Evolutionary conservation across 257 asterid genomes (phyloP).

Genomic region (Plantago major): DNA sequence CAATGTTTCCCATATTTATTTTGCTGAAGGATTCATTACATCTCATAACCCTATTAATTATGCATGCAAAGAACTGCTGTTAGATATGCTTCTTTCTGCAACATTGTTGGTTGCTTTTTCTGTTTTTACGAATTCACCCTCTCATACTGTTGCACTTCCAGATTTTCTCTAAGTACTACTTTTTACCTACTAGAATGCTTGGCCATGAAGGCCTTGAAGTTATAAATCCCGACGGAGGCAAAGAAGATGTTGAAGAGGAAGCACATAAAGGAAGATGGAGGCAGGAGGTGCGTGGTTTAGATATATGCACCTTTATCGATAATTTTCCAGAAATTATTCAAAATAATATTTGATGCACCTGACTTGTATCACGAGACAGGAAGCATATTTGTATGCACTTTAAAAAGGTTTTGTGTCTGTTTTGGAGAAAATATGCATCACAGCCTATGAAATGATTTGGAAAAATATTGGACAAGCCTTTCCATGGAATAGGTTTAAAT

Average conservation of each 20-base stretch:
- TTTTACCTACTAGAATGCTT: constrained; percentile 44
- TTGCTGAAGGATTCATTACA: no score
- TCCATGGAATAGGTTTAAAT: no score
- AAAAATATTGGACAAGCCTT: no score
- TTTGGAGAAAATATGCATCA: background rate
- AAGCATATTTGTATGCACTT: background rate
- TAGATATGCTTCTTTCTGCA: constrained; percentile 5
- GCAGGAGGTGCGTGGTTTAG: constrained; percentile 55
- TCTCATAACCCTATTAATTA: no score
- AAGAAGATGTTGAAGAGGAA: constrained; percentile 94
- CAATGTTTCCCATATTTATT: no score
- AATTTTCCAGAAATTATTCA: constrained; percentile 7
- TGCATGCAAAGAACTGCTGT: background rate
- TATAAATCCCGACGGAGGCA: constrained; percentile 97
- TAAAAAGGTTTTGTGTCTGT: background rate
- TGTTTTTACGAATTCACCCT: background rate
- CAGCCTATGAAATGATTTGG: constrained; percentile 3
- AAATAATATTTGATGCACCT: background rate
- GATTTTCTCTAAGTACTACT: constrained; percentile 10
- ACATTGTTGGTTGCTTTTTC: constrained; percentile 1
- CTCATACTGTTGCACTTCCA: background rate
- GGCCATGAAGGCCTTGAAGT: constrained; percentile 96
- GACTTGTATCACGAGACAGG: no score
- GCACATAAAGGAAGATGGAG: constrained; percentile 95
- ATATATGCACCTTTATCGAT: constrained; percentile 8